A percentile compares a stretch with the other conserved stretches of the same genome.
These are phyloP conservation scores for Pouteria glomerata DNA, from an alignment of 148 eudicot genomes.

Conservation along the genomic window DNA sequence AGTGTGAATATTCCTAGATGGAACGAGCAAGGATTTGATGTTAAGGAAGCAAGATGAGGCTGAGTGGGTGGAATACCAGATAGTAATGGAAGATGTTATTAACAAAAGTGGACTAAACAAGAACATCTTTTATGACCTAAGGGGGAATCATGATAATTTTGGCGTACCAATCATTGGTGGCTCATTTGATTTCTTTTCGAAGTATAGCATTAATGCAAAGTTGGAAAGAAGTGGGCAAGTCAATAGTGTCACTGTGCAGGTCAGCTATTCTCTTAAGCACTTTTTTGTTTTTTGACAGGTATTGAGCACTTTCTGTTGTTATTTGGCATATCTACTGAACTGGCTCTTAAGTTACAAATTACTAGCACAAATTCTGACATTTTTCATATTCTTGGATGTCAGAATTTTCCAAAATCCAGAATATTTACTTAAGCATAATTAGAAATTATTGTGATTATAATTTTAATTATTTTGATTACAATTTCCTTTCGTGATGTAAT, in stretches of 20 bases:
- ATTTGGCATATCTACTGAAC: neutral
- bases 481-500: too few relatives aligned
- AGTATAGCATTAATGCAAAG: constrained; percentile 69
- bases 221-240: constrained; percentile 61
- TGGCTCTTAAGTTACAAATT: neutral
- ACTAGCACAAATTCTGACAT: too few relatives aligned
- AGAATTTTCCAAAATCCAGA: too few relatives aligned
- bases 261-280: constrained; percentile 21
- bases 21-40: constrained; percentile 82
- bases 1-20: constrained; percentile 45
- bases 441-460: too few relatives aligned
- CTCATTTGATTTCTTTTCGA: constrained; percentile 65
- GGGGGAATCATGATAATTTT: constrained; percentile 96
- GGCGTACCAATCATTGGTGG: constrained; percentile 69
- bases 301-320: constrained; percentile 8
- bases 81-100: constrained; percentile 65
- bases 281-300: too few relatives aligned
- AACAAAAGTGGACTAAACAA: constrained; percentile 71
- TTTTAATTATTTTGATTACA: too few relatives aligned
- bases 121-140: constrained; percentile 66
- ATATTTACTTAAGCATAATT: too few relatives aligned
- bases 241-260: constrained; percentile 77
- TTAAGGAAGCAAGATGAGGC: constrained; percentile 80
- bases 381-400: too few relatives aligned
- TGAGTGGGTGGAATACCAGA: constrained; percentile 82